phyloP scores from a whole-genome alignment of 768 basidiomycete genomes.

The Pleurotus pulmonarius region DNA sequence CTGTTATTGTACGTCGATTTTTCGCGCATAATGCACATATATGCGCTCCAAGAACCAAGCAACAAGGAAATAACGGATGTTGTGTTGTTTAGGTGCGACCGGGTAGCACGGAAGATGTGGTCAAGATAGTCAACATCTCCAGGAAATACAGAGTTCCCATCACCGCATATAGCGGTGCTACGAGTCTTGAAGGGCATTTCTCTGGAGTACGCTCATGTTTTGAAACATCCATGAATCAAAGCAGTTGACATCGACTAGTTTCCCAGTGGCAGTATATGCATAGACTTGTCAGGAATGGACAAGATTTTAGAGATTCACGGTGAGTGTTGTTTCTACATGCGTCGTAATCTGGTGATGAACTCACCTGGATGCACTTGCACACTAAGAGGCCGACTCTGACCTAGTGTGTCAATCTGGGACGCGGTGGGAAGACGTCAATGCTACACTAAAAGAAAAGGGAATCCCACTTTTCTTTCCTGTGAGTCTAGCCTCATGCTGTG shows the following conservation, averaged over 20 bases:
- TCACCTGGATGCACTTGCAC: background rate
- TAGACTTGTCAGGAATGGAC: conserved; percentile 80
- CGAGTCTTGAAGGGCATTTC: conserved; percentile 77
- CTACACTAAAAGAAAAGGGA: conserved; percentile 57
- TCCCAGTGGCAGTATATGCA: conserved; percentile 63
- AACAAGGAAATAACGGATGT: too few species aligned
- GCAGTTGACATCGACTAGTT: conserved; percentile 27
- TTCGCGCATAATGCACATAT: background rate
- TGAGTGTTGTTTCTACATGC: conserved; percentile 20
- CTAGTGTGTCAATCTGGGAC: conserved; percentile 74
- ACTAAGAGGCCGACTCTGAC: conserved; percentile 65
- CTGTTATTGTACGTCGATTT: conserved; percentile 6
- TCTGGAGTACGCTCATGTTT: conserved; percentile 42
- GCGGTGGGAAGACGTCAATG: conserved; percentile 78
- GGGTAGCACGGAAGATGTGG: conserved; percentile 74
- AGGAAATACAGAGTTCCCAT: conserved; percentile 74
- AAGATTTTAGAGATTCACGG: conserved; percentile 72
- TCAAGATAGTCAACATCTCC: conserved; percentile 72
- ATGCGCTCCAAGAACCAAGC: conserved; percentile 24
- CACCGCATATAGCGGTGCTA: conserved; percentile 77
- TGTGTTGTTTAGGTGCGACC: conserved; percentile 68
- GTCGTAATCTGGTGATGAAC: background rate
- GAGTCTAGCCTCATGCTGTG: conserved; percentile 16
- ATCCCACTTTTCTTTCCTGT: conserved; percentile 88
- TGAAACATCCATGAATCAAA: background rate